phyloP scores from a whole-genome alignment of 371 early-diverging fungal species.

The Mucor plumbeus region DNA sequence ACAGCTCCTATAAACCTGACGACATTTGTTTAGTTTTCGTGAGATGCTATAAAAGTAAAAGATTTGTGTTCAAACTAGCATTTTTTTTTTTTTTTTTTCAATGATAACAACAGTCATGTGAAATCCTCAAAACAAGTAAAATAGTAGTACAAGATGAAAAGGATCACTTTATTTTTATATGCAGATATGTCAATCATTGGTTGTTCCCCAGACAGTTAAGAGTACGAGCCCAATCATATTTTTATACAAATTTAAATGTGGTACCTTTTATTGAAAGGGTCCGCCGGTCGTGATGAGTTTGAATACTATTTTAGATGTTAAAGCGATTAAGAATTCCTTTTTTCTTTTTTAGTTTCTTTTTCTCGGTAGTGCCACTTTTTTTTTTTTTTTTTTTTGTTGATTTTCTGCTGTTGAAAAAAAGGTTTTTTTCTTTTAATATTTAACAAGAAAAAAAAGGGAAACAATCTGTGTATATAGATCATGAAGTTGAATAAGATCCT shows the following conservation, averaged over 20 bases:
- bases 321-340: background rate
- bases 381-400: constrained; percentile 10
- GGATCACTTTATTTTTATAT: constrained; percentile 11
- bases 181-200: constrained; percentile 2
- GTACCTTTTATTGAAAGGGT: constrained; percentile 3
- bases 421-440: background rate
- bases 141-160: constrained; percentile 11
- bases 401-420: background rate
- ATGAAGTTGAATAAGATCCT: constrained; percentile 29
- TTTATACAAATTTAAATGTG: background rate
- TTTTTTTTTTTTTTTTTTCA: too few species aligned
- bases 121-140: background rate
- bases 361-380: background rate
- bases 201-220: background rate
- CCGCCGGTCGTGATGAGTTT: background rate
- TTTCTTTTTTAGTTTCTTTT: constrained; percentile 8
- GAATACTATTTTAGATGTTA: background rate
- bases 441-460: background rate
- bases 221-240: constrained; percentile 9
- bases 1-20: too few species aligned
- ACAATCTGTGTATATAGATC: background rate
- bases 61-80: too few species aligned
- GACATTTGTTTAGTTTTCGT: too few species aligned
- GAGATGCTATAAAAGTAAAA: too few species aligned
- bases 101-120: background rate